Evolutionary conservation across 1,284 basidiomycete genomes (phyloP).

Genomic region (Coniferiporia sulphurascens): DNA sequence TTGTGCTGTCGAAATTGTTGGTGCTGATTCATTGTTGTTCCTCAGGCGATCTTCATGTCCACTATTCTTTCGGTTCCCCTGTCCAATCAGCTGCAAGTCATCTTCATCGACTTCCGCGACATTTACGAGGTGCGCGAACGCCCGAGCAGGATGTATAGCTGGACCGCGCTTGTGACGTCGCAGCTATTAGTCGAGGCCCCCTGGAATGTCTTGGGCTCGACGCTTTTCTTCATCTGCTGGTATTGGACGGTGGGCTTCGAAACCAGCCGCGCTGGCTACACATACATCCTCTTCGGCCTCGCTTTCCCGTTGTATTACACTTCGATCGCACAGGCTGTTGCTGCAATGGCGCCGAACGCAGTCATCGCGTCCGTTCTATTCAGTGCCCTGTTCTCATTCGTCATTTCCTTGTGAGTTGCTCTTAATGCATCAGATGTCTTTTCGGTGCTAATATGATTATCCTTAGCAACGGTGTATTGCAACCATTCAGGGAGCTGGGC

Average conservation of each 20-base stretch:
- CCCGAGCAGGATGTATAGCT: conserved; percentile 19
- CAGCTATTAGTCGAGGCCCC: conserved; percentile 16
- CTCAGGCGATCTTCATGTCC: conserved; percentile 46
- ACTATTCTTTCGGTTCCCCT: conserved; percentile 40
- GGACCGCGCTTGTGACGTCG: conserved; percentile 16
- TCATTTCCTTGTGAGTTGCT: conserved; percentile 16
- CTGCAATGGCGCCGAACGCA: conserved; percentile 16
- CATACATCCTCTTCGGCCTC: conserved; percentile 14
- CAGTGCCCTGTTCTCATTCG: conserved; percentile 18
- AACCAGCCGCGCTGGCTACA: conserved; percentile 14
- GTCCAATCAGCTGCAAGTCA: conserved; percentile 44
- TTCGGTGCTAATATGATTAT: not conserved
- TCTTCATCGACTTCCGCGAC: conserved; percentile 33
- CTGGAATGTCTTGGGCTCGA: conserved; percentile 17
- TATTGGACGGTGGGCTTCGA: conserved; percentile 20
- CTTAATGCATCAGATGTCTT: not conserved
- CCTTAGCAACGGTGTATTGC: conserved; percentile 14
- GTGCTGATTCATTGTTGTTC: conserved; percentile 40
- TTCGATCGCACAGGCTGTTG: conserved; percentile 21
- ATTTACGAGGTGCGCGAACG: conserved; percentile 19
- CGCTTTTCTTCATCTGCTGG: conserved; percentile 22
- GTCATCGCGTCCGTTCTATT: conserved; percentile 15
- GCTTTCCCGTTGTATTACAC: conserved; percentile 16
- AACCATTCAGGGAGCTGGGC: conserved; percentile 10
- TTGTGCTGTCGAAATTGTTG: conserved; percentile 24